A percentile compares a stretch with the other conserved stretches of the same genome.
Conservation (phyloP, 768 basidiomycete genomes). For the Russula olivacea region DNA sequence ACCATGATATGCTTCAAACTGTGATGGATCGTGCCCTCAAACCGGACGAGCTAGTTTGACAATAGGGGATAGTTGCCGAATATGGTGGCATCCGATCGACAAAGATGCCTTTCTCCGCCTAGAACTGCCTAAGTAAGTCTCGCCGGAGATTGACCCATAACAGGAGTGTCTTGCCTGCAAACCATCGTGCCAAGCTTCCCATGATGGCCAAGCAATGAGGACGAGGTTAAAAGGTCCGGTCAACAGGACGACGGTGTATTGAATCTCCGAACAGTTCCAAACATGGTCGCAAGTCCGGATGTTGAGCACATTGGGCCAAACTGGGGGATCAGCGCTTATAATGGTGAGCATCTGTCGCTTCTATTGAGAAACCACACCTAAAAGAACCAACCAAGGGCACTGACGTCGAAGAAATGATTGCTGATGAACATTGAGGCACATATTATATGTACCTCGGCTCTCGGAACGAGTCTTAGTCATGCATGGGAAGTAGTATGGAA, state of each 20-base stretch:
- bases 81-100: neutral
- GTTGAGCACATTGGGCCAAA: neutral
- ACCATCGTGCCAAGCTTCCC: neutral
- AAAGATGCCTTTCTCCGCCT: neutral
- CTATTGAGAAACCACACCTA: slow-evolving; percentile 3
- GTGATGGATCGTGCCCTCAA: neutral
- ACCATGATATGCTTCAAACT: neutral
- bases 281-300: slow-evolving; percentile 1
- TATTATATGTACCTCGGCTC: neutral
- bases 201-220: neutral
- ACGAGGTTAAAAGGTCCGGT: neutral
- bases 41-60: neutral
- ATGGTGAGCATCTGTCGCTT: neutral
- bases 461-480: slow-evolving; percentile 6
- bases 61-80: neutral
- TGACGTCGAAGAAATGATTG: neutral
- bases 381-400: neutral
- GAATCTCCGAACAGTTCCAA: slow-evolving; percentile 8
- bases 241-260: neutral
- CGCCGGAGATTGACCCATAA: slow-evolving; percentile 6
- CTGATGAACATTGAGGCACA: neutral
- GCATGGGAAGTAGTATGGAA: slow-evolving; percentile 5
- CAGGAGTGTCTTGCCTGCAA: neutral
- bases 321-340: neutral
- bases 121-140: neutral